Base-by-base conservation (phyloP, 495 filamentous ascomycete species). In the Penicillium bialowiezense region DNA sequence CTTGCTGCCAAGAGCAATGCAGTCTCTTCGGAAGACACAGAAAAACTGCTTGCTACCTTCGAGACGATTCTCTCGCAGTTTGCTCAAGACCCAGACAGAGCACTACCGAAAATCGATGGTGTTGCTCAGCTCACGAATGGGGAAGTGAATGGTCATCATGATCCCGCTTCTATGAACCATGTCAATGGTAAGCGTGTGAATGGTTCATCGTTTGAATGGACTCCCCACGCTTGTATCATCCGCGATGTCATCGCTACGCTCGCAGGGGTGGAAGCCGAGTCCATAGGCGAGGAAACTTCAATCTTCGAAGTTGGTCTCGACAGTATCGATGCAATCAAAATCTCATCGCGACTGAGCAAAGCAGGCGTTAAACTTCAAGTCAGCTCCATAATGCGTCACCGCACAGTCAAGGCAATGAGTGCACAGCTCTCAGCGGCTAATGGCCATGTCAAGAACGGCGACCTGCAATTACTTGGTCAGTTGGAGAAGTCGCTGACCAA, bases 251-350 rank as follows among this genome's bases (percentile, higher is more conserved):
- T 93, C 35, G 79, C 85, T 18, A 59, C 54, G 1, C 70, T 92
- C 21, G 78, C 85, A 7, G 76, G 75, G 0, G 59, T 82, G 1
- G 63, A 75, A 5, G 60, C 66, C 9, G 60, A 73, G 19, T 62
- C 74, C 1, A 62, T 95, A 32, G 57, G 60, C n/a, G 77, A 77
- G 34, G 59, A 68, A 0, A 80, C 79, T 3, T 84, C 81, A 1
- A 87, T 95, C 12, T 92, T 91, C 54, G 85, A 90, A 58, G 72
- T 96, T 1, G 91, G 91, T 9, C 75, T 95, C 14, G 91, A 96
- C 64, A 96, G 91, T 14, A 92, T 96, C 57, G 87, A 87, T 58
- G 87, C 89, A 20, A 89, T 96, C 63, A 89, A 85, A 58, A 63
- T 89, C 4, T 82, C 86, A 12, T 83, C 87, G 1, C 69, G 80